Evolutionary conservation across 2,329 filamentous ascomycete species (phyloP).

Genomic region (Aschersonia sp.): DNA sequence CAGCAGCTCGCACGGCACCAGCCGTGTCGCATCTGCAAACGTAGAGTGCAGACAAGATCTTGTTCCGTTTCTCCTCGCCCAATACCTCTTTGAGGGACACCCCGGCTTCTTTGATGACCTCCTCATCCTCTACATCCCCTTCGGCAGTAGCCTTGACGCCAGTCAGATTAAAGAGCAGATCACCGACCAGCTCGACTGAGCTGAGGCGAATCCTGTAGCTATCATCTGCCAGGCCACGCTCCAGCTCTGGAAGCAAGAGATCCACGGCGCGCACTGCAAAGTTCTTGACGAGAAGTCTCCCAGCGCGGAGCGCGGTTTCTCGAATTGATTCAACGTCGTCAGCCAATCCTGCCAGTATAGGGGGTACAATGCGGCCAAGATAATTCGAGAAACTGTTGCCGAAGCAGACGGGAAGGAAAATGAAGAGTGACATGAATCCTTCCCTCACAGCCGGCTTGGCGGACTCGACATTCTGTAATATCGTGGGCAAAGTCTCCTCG

Average conservation of each 20-base stretch:
- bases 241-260: slow-evolving; percentile 81
- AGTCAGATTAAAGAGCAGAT: slow-evolving; percentile 93
- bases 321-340: slow-evolving; percentile 95
- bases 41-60: slow-evolving; percentile 91
- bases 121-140: slow-evolving; percentile 67
- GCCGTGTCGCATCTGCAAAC: slow-evolving; percentile 97
- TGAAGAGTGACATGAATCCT: slow-evolving; percentile 99
- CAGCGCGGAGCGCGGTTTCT: slow-evolving; percentile 88
- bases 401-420: slow-evolving; percentile 97
- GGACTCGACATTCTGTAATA: slow-evolving; percentile 89
- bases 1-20: slow-evolving; percentile 74
- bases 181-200: slow-evolving; percentile 92
- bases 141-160: slow-evolving; percentile 73
- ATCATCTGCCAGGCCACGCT: slow-evolving; percentile 92
- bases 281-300: slow-evolving; percentile 92
- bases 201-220: slow-evolving; percentile 96
- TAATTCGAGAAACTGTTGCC: slow-evolving; percentile 98
- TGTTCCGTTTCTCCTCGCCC: slow-evolving; percentile 92
- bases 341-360: slow-evolving; percentile 83
- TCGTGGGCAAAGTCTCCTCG: slow-evolving; percentile 91
- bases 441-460: slow-evolving; percentile 82
- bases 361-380: slow-evolving; percentile 85
- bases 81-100: slow-evolving; percentile 88
- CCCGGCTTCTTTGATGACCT: slow-evolving; percentile 68
- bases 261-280: slow-evolving; percentile 93